Evolutionary conservation across 2,329 filamentous ascomycete genomes (phyloP).

Genomic region (Boeremia lycopersici): DNA sequence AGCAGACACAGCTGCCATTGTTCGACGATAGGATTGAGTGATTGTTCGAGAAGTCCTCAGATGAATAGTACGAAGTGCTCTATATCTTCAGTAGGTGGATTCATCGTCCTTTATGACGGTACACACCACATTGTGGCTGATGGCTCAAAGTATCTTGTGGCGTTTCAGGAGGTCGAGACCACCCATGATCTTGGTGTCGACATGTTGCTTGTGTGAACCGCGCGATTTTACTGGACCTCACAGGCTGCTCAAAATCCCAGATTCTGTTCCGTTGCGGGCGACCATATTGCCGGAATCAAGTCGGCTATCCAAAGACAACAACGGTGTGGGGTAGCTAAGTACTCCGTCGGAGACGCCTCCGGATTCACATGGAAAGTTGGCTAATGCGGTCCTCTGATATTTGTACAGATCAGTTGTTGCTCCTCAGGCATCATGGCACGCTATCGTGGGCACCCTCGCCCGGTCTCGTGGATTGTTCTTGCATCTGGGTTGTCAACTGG

Average conservation of each 20-base stretch:
- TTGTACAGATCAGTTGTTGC: too few species aligned
- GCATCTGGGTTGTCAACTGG: too few species aligned
- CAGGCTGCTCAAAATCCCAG: neutral
- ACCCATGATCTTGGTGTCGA: neutral
- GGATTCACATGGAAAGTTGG: neutral
- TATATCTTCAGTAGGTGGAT: too few species aligned
- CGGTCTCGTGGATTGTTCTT: too few species aligned
- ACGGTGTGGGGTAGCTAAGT: neutral
- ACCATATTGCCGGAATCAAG: slow-evolving; percentile 10
- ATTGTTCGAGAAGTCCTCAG: neutral
- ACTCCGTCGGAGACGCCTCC: neutral
- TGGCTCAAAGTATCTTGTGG: neutral
- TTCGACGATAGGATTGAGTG: neutral
- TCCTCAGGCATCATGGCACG: too few species aligned
- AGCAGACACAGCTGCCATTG: neutral
- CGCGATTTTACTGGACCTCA: neutral
- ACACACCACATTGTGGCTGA: neutral
- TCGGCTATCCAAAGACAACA: neutral
- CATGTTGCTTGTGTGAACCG: neutral
- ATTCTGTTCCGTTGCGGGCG: neutral
- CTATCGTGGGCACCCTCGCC: too few species aligned
- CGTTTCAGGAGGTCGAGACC: neutral
- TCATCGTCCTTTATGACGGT: neutral
- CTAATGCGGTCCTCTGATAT: too few species aligned
- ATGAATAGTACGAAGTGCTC: neutral